Base-by-base conservation (phyloP, 768 basidiomycete genomes). In the Tulasnella sp. region DNA sequence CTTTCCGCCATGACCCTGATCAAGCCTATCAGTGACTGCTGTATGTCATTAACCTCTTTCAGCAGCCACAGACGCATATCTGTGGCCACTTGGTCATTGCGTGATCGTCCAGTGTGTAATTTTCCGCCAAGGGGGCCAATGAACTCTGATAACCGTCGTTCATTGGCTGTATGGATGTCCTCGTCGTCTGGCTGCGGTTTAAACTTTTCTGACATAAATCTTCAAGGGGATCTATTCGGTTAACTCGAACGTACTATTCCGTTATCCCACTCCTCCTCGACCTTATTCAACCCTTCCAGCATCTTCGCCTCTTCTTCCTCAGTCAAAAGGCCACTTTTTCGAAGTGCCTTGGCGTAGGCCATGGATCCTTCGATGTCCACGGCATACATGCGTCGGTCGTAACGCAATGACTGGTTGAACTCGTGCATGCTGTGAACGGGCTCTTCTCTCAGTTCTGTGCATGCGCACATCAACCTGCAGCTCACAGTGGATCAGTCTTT, bases 91-190 rank as follows among this genome's bases (percentile, higher is more conserved):
- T 99, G 96, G 69, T 99, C 96, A 70, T 99, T 99, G 55, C 96
- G 80, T 52, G 92, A 94, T 61, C 96, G 82, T 27, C 96, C 96
- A 0, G 96, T 99, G 69, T 99, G 96, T 44, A 99, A 76, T 71
- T 98, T 99, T 2, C 96, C 96, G 4, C 90, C 92, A 15, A 91
- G 80, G 12, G 87, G 76, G 0, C 96, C 96, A 55, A 98, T 90
- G 54, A 99, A 73, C 73, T 99, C 94, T 63, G 84, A 88, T 64
- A 99, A 72, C 43, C 96, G 81, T 49, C 96, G 83, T 70, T 99
- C 96, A 67, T 98, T 99, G 55, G 96, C 96, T 11, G 96, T 99
- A 70, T 98, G 94, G 61, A 99, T 98, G 68, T 99, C 96, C 67
- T 99, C 96, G 66, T 99, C 96, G 65, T 94, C 92, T n/a, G 81